Base-by-base conservation (phyloP, 2,329 filamentous ascomycete species). In the Boeremia exigua region DNA sequence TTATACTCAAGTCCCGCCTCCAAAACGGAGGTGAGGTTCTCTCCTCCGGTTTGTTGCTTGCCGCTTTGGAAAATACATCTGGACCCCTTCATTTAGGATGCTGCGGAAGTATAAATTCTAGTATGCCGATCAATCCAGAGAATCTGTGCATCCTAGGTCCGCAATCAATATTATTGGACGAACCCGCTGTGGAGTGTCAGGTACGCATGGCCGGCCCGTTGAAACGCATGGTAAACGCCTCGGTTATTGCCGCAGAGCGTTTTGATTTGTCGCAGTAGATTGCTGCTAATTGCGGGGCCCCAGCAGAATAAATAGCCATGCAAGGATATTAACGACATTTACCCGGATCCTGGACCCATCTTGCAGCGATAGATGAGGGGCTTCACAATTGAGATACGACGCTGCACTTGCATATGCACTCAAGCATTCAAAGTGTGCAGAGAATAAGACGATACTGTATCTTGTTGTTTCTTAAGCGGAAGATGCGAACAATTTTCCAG, bases 171-270 rank as follows among this genome's bases (percentile, higher is more conserved):
- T 17, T 19, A 42, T 53, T 49, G 49, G 48, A 10, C 17, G 28
- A 33, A 40, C 42, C 29, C 15, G n/a, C 4, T 29, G 11, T n/a
- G 12, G 40, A 17, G 48, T 49, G 54, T 53, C 39, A 57, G 48
- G 54, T 49, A 53, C 54, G 54, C 54, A 45, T 48, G 29, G 27
- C 38, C 54, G 54, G 54, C 48, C 54, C 54, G 54, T 44, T 40
- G 42, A 39, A 49, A 49, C 39, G 46, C 29, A 9, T 48, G 14
- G 28, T 53, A 28, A 38, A 45, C 39, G 38, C 23, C 44, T 48
- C 43, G 43, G 28, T 33, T 40, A 17, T 29, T 40, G 32, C 33
- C 15, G 25, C 38, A 17, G n/a, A 12, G 12, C 12, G 25, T 15
- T 6, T 2, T 45, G 7, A 44, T 44, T 45, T 28, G 38, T 33